Base-by-base conservation (phyloP, 495 filamentous ascomycete species). In the Lineolata rhizophorae region DNA sequence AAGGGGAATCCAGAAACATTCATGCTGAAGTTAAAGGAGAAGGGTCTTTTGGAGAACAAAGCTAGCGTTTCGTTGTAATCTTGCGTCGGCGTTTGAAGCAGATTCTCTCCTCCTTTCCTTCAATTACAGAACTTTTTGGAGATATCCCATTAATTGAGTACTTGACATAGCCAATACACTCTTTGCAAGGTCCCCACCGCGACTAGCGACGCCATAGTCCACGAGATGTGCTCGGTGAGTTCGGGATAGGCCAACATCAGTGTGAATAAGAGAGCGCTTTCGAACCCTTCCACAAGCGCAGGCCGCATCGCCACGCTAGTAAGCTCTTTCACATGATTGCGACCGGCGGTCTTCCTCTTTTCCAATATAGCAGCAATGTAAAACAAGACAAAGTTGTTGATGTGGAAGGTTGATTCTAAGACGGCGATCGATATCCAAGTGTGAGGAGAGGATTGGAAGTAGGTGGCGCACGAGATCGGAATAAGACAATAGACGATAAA, bases 341-440 rank as follows among this genome's bases (percentile, higher is more conserved):
- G 20, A 13, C 16, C 18, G 35, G 5, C 11, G n/a, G n/a, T 20
- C 24, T 18, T 28, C 29, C 15, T 18, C 26, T 48, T 52, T 32
- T 45, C 48, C 0, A 38, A 29, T n/a, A n/a, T n/a, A 6, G 47
- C 47, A 12, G 45, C 47, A 20, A 46, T 17, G 27, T 51, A 54
- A 31, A 54, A 54, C 18, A 54, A 32, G 4, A 54, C 44, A 39
- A 54, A 54, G 31, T 54, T 54, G 32, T 52, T 54, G 19, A 54
- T 35, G 30, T 52, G 43, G 32, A 54, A 53, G 2, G 37, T 34
- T 1, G 42, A 36, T 20, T 54, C 50, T 1, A 49, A 30, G 2
- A 49, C 12, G 2, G 50, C 42, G 3, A 52, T 39, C 2, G 37
- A 35, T 5, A 36, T 3, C 44, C 48, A 49, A 12, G 8, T 12